Conservation (phyloP, 1,284 basidiomycete species). For the Sanghuangporus sanghuang region DNA sequence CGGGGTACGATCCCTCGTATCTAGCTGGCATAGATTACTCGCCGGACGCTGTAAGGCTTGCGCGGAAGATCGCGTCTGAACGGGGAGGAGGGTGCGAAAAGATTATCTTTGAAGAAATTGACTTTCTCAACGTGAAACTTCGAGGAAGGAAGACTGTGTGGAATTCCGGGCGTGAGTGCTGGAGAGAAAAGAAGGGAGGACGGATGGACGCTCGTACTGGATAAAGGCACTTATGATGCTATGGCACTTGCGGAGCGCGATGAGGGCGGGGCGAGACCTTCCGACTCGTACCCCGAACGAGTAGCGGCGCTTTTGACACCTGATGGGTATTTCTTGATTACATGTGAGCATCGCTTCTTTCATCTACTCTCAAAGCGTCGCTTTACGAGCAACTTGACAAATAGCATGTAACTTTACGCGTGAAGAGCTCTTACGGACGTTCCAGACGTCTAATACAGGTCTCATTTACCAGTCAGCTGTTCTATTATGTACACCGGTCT, state of each 20-base stretch:
- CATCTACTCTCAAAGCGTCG: too few relatives aligned
- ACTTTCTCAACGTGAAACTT: slow-evolving; percentile 43
- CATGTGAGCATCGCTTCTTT: slow-evolving; percentile 48
- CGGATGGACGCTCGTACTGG: slow-evolving; percentile 64
- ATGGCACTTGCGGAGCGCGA: slow-evolving; percentile 74
- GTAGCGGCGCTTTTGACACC: slow-evolving; percentile 55
- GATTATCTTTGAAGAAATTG: slow-evolving; percentile 49
- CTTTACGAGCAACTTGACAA: not conserved
- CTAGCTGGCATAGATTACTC: slow-evolving; percentile 85
- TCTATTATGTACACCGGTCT: slow-evolving; percentile 12
- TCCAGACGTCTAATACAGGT: slow-evolving; percentile 44
- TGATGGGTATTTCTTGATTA: slow-evolving; percentile 77
- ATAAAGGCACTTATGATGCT: slow-evolving; percentile 86
- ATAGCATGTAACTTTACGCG: slow-evolving; percentile 88
- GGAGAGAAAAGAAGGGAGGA: slow-evolving; percentile 5
- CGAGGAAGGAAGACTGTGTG: slow-evolving; percentile 16
- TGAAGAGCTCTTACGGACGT: slow-evolving; percentile 63
- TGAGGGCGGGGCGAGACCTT: slow-evolving; percentile 47
- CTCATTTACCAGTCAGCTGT: slow-evolving; percentile 55
- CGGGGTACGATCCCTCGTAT: slow-evolving; percentile 48
- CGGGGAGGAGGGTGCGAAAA: slow-evolving; percentile 28
- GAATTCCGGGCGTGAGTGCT: slow-evolving; percentile 16
- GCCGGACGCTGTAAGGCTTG: slow-evolving; percentile 59
- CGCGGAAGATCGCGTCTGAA: slow-evolving; percentile 46
- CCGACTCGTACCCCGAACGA: slow-evolving; percentile 57